Conservation (phyloP, 345 rosid species). For the Hypericum androsaemum region DNA sequence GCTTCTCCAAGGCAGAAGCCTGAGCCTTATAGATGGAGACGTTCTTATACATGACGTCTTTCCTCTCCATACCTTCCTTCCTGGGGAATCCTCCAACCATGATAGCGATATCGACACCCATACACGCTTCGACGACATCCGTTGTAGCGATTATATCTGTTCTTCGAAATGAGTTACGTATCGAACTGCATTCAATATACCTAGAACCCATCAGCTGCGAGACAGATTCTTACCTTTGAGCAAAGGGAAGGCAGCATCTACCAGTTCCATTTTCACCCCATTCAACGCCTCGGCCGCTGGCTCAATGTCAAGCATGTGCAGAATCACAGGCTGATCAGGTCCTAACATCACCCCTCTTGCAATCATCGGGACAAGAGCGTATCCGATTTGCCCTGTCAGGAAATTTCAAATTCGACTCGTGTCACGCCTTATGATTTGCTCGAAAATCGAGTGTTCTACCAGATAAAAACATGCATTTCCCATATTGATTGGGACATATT, state of each 20-base stretch:
- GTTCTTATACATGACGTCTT: conserved; percentile 59
- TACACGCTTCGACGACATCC: conserved; percentile 58
- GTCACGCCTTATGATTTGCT: too few relatives aligned
- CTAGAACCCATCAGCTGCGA: too few relatives aligned
- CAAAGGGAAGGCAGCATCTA: conserved; percentile 79
- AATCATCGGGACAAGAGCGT: conserved; percentile 75
- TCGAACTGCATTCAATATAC: too few relatives aligned
- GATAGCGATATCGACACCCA: conserved; percentile 51
- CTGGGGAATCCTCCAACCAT: conserved; percentile 67
- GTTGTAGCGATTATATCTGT: conserved; percentile 67
- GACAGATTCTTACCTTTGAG: conserved; percentile 31
- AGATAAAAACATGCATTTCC: too few relatives aligned
- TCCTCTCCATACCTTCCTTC: conserved; percentile 71
- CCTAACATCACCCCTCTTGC: conserved; percentile 80
- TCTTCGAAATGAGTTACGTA: background rate
- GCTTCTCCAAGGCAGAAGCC: conserved; percentile 62
- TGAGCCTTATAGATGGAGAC: conserved; percentile 71
- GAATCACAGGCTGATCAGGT: conserved; percentile 65
- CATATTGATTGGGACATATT: background rate
- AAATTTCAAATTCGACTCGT: background rate
- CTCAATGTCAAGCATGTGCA: conserved; percentile 72
- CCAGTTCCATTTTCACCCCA: conserved; percentile 67
- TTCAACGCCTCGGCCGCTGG: conserved; percentile 53
- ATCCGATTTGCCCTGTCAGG: conserved; percentile 69
- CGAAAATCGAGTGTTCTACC: background rate